Base-by-base conservation (phyloP, 1,284 basidiomycete genomes). In the Leccinum pachyderme region DNA sequence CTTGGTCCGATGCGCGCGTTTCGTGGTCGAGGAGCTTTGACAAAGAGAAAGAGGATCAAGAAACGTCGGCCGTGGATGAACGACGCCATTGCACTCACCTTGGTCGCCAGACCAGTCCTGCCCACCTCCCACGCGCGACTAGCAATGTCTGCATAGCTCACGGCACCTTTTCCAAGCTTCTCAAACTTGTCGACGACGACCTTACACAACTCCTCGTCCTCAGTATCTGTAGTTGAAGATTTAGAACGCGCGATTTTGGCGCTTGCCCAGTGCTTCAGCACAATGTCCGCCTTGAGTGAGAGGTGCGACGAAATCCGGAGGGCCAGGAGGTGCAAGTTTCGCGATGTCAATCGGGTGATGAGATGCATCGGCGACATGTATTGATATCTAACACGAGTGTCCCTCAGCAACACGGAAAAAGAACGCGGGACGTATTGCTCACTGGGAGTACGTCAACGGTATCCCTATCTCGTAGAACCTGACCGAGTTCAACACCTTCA, bases 401-500 rank as follows among this genome's bases (percentile, higher is more conserved):
- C 29, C 33, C 8, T 54, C n/a, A 52, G 32, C 2, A 29, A 12
- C 4, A 28, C 13, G 9, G 3, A 8, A n/a, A 8, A n/a, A 43
- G 47, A 13, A 49, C 29, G 45, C 24, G 33, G 18, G 13, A 37
- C 22, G 5, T 1, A 35, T 37, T 15, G 66, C 82, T 58, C 67
- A 95, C 92, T 98, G 89, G 4, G 89, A 83, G 71, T 93, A 94
- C 2, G 94, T 95, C 37, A 98, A 81, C 0, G 96, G 95, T 47
- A 99, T 90, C 0, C 95, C 96, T 47, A 98, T 88, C 65, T 96
- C 91, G 63, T 90, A 94, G 67, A 84, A 89, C 43, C 95, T 83
- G 27, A 96, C 89, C 5, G 94, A 92, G 67, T 99, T 98, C 45
- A 99, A 77, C n/a, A 99, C 95, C 66, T 96, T 94, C 41, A 99